phyloP scores from a whole-genome alignment of 352 stramenopile genomes.

The Phytophthora constricta region DNA sequence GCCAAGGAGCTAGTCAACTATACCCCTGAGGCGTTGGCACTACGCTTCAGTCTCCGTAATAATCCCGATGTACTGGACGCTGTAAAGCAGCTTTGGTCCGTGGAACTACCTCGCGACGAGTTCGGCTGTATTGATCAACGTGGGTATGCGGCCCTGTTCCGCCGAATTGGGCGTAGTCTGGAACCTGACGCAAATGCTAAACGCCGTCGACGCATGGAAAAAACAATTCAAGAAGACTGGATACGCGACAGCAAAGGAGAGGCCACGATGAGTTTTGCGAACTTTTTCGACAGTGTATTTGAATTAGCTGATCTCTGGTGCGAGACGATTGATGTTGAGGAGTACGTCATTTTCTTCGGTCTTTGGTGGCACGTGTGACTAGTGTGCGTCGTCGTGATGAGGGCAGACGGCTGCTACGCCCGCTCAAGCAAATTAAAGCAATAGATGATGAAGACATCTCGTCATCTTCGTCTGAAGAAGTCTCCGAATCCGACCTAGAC shows the following conservation, averaged over 20 bases:
- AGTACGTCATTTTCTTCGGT: slow-evolving; percentile 64
- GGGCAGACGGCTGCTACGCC: slow-evolving; percentile 46
- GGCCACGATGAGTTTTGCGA: slow-evolving; percentile 60
- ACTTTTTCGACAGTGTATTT: slow-evolving; percentile 80
- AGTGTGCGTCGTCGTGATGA: slow-evolving; percentile 19
- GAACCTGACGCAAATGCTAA: slow-evolving; percentile 47
- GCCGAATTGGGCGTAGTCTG: slow-evolving; percentile 59
- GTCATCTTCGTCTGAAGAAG: slow-evolving; percentile 41
- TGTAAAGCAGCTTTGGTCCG: slow-evolving; percentile 60
- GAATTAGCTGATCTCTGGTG: slow-evolving; percentile 79
- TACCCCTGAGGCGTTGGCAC: slow-evolving; percentile 64
- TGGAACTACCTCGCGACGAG: slow-evolving; percentile 60
- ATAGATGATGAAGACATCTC: slow-evolving; percentile 56
- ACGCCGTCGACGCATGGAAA: slow-evolving; percentile 38
- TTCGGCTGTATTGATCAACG: slow-evolving; percentile 69
- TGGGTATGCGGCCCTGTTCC: slow-evolving; percentile 62
- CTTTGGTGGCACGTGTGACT: slow-evolving; percentile 49
- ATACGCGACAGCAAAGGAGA: slow-evolving; percentile 65
- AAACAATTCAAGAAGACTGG: slow-evolving; percentile 71
- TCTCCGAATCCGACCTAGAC: slow-evolving; percentile 8
- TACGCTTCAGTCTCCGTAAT: slow-evolving; percentile 74
- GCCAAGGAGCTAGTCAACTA: slow-evolving; percentile 71
- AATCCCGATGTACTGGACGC: slow-evolving; percentile 51
- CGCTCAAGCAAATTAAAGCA: slow-evolving; percentile 48
- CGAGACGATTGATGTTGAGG: slow-evolving; percentile 68